Percentiles rank a stretch among this genome's conserved stretches.
Conservation (phyloP, 164 flowering plant genomes). For the Tetracentron sinense region DNA sequence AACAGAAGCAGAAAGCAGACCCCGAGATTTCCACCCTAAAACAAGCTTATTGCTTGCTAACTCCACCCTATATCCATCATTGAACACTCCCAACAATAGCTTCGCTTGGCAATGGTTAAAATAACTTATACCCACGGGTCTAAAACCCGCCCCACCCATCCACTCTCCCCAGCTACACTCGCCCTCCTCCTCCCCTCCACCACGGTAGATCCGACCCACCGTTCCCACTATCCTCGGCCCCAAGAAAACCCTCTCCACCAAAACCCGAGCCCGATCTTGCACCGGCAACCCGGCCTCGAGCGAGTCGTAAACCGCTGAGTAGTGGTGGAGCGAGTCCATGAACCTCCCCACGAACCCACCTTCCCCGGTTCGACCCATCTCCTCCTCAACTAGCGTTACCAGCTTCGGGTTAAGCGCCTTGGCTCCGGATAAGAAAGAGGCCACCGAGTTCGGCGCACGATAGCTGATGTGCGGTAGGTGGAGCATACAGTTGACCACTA, state of each 20-base stretch:
- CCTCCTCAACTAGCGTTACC: conserved; percentile 75
- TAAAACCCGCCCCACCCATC: conserved; percentile 47
- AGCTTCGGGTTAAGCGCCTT: conserved; percentile 45
- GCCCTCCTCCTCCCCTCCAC: conserved; percentile 21
- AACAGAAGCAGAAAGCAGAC: conserved; percentile 64
- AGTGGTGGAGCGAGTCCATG: conserved; percentile 70
- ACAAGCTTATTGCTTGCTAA: conserved; percentile 41
- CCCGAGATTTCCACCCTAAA: conserved; percentile 68
- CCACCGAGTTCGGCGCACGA: conserved; percentile 50
- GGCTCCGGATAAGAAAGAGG: conserved; percentile 55
- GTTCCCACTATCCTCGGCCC: conserved; percentile 64
- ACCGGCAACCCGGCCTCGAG: conserved; percentile 72
- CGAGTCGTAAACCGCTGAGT: conserved; percentile 73
- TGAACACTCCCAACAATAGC: conserved; percentile 58
- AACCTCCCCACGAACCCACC: conserved; percentile 54
- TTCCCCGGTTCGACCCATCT: conserved; percentile 26
- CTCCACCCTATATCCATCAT: conserved; percentile 71
- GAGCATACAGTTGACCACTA: conserved; percentile 66
- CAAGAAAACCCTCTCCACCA: conserved; percentile 65
- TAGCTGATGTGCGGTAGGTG: conserved; percentile 58
- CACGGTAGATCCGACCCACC: conserved; percentile 41
- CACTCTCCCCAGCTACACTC: conserved; percentile 42
- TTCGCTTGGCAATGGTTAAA: conserved; percentile 81
- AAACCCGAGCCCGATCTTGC: conserved; percentile 50
- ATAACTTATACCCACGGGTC: conserved; percentile 43